A percentile compares a stretch with the other conserved stretches of the same genome.
phyloP scores from a whole-genome alignment of 805 yeast genomes.

The Saccharomycopsis schoenii region DNA sequence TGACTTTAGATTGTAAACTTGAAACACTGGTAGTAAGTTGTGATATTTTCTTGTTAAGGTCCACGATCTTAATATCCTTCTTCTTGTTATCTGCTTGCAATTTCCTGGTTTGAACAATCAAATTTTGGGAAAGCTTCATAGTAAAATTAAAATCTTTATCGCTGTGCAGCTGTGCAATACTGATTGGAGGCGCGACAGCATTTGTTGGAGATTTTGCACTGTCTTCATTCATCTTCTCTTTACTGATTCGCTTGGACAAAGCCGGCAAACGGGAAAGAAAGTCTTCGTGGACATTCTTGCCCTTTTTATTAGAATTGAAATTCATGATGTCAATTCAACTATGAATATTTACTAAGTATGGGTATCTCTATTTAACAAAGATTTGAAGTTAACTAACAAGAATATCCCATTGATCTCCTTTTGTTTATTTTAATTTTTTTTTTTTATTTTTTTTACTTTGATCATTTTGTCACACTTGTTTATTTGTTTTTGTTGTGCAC shows the following conservation, averaged over 20 bases:
- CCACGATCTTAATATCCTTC: constrained; percentile 21
- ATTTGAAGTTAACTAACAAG: too few species aligned
- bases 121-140: constrained; percentile 63
- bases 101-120: constrained; percentile 60
- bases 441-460: not conserved
- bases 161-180: constrained; percentile 23
- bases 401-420: too few species aligned
- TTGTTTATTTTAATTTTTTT: not conserved
- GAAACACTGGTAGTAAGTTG: constrained; percentile 11
- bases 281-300: constrained; percentile 12
- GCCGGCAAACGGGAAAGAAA: constrained; percentile 10
- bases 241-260: constrained; percentile 13
- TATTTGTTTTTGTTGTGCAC: not conserved
- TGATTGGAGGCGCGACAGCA: constrained; percentile 10
- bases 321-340: not conserved
- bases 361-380: not conserved
- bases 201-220: not conserved
- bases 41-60: constrained; percentile 6
- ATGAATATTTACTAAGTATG: not conserved
- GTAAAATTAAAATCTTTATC: constrained; percentile 63
- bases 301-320: not conserved
- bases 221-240: constrained; percentile 8
- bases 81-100: constrained; percentile 53
- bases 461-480: not conserved
- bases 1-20: constrained; percentile 15